Conservation (phyloP, 805 yeast species). For the Zygosaccharomyces gambellarensis region DNA sequence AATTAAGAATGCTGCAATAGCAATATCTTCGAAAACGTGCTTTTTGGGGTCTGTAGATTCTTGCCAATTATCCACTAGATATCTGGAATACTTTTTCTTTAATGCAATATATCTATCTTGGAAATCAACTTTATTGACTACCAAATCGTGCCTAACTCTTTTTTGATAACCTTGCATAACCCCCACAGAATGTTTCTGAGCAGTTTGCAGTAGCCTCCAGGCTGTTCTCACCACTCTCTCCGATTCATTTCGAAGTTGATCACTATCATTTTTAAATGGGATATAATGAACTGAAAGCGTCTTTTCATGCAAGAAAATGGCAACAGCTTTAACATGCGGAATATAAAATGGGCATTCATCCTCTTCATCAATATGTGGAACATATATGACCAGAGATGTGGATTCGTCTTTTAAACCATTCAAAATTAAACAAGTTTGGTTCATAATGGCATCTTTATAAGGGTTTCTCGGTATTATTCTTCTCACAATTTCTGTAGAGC, state of each 20-base stretch:
- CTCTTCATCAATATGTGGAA: conserved; percentile 61
- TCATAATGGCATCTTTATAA: conserved; percentile 71
- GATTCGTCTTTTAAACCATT: conserved; percentile 27
- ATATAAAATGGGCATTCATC: conserved; percentile 80
- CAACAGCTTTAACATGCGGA: conserved; percentile 81
- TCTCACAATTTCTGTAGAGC: conserved; percentile 60
- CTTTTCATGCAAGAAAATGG: conserved; percentile 47
- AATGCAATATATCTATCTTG: conserved; percentile 76
- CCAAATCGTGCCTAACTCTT: conserved; percentile 81
- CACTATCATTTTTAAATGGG: conserved; percentile 45
- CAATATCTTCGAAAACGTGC: conserved; percentile 94
- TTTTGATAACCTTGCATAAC: conserved; percentile 80
- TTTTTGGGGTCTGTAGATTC: conserved; percentile 92
- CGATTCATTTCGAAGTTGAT: conserved; percentile 32
- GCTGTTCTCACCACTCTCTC: conserved; percentile 81
- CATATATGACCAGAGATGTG: conserved; percentile 59
- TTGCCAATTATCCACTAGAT: conserved; percentile 77
- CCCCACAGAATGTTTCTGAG: conserved; percentile 78
- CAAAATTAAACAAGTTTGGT: conserved; percentile 72
- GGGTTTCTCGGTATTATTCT: conserved; percentile 91
- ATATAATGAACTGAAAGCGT: conserved; percentile 68
- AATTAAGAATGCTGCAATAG: conserved; percentile 89
- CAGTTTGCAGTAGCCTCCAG: conserved; percentile 69
- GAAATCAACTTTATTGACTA: conserved; percentile 75
- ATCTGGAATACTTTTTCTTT: conserved; percentile 75